These are phyloP conservation scores for Luvunga scandens DNA, from an alignment of 345 rosid species.

Conservation along the genomic window DNA sequence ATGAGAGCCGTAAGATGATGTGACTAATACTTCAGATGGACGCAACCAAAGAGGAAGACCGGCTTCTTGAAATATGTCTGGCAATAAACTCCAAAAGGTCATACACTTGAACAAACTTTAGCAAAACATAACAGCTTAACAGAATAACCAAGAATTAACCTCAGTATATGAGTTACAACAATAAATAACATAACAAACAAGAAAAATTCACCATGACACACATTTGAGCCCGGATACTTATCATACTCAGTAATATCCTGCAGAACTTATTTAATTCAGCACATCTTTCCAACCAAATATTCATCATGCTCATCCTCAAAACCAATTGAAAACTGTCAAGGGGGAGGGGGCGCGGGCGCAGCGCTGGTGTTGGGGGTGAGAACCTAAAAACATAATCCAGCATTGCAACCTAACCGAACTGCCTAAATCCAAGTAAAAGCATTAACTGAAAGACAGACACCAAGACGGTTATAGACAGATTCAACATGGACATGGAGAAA, in stretches of 20 bases:
- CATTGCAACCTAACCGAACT: background rate
- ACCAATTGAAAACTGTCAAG: background rate
- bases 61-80: conserved; percentile 99
- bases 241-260: background rate
- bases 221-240: background rate
- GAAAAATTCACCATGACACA: background rate
- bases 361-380: background rate
- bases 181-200: background rate
- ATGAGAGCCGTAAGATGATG: conserved; percentile 99
- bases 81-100: conserved; percentile 17
- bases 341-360: no score
- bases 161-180: background rate
- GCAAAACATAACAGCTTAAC: conserved; percentile 3
- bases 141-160: background rate
- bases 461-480: background rate
- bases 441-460: conserved; percentile 5
- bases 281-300: background rate
- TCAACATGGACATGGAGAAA: background rate
- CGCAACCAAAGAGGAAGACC: conserved; percentile 99
- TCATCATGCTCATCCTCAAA: background rate
- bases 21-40: conserved; percentile 91
- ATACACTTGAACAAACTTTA: conserved; percentile 4
- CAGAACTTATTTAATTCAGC: background rate
- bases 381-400: background rate
- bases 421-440: background rate